These are phyloP conservation scores for Acacia pycnantha DNA, from an alignment of 331 rosid genomes.

Conservation along the genomic window DNA sequence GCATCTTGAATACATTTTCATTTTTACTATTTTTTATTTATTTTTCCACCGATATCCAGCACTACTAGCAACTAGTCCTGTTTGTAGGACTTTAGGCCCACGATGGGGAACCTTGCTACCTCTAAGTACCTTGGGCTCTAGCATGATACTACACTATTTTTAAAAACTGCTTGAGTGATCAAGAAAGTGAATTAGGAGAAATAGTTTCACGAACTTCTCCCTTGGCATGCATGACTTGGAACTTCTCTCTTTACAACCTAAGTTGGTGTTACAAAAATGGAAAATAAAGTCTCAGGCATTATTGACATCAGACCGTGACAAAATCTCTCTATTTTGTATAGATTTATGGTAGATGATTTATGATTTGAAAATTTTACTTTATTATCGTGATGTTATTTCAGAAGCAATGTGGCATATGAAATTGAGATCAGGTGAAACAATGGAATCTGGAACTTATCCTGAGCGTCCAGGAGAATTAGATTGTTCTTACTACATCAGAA, in stretches of 20 bases:
- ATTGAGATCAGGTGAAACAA: constrained; percentile 77
- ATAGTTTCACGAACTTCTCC: not conserved
- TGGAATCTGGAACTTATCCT: constrained; percentile 90
- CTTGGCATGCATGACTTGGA: constrained; percentile 17
- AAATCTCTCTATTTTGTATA: constrained; percentile 1
- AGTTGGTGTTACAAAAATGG: constrained; percentile 14
- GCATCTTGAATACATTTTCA: not conserved
- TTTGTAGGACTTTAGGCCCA: too few species aligned
- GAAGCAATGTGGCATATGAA: constrained; percentile 96
- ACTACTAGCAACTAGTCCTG: too few species aligned
- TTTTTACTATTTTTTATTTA: too few species aligned
- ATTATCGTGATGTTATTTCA: constrained; percentile 42
- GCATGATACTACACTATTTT: not conserved
- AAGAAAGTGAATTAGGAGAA: not conserved
- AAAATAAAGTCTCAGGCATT: not conserved
- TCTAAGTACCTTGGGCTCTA: too few species aligned
- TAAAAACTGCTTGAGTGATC: not conserved
- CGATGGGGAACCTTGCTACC: too few species aligned
- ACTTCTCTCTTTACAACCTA: constrained; percentile 3
- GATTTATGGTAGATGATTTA: not conserved
- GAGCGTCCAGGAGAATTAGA: constrained; percentile 93
- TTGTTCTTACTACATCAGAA: constrained; percentile 94
- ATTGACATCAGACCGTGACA: not conserved
- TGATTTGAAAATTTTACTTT: constrained; percentile 22
- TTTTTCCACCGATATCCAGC: too few species aligned